These are phyloP conservation scores for Termitomyces sp. DNA, from an alignment of 768 basidiomycete genomes.

Conservation along the genomic window DNA sequence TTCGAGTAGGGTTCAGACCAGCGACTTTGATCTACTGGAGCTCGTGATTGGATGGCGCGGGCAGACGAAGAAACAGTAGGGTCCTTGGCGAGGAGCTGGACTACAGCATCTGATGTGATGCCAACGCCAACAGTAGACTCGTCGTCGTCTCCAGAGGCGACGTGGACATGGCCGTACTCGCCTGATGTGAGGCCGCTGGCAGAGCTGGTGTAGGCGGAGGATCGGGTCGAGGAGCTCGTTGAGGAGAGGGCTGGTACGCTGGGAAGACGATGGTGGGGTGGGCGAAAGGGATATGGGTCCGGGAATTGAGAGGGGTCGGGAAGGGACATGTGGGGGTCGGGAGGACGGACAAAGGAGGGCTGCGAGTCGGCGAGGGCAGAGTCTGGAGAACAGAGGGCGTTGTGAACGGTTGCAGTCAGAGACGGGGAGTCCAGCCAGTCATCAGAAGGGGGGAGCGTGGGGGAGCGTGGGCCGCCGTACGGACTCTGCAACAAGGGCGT, in stretches of 20 bases:
- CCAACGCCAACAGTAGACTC: conserved; percentile 46
- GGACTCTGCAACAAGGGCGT: conserved; percentile 26
- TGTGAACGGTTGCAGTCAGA: conserved; percentile 1
- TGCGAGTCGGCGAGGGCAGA: conserved; percentile 21
- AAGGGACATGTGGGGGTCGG: conserved; percentile 35
- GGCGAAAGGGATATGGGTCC: conserved; percentile 63
- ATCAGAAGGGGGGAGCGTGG: conserved; percentile 26
- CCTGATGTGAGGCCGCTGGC: conserved; percentile 55
- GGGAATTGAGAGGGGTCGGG: conserved; percentile 67
- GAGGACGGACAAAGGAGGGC: conserved; percentile 33
- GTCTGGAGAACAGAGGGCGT: not conserved
- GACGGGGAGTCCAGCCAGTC: conserved; percentile 18
- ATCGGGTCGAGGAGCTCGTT: conserved; percentile 65
- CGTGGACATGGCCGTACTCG: conserved; percentile 62
- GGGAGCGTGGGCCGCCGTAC: conserved; percentile 32
- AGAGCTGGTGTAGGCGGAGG: conserved; percentile 72
- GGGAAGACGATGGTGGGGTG: conserved; percentile 41
- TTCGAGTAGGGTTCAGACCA: conserved; percentile 74
- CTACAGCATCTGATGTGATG: conserved; percentile 61
- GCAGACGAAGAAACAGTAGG: conserved; percentile 36
- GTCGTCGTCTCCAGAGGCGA: conserved; percentile 62
- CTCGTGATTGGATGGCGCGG: conserved; percentile 36
- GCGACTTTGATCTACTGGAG: conserved; percentile 55
- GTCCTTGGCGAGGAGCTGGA: conserved; percentile 55
- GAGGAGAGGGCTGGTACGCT: conserved; percentile 61